Conservation (phyloP, 805 yeast genomes). For the Kodamaea kaohsiungensis region DNA sequence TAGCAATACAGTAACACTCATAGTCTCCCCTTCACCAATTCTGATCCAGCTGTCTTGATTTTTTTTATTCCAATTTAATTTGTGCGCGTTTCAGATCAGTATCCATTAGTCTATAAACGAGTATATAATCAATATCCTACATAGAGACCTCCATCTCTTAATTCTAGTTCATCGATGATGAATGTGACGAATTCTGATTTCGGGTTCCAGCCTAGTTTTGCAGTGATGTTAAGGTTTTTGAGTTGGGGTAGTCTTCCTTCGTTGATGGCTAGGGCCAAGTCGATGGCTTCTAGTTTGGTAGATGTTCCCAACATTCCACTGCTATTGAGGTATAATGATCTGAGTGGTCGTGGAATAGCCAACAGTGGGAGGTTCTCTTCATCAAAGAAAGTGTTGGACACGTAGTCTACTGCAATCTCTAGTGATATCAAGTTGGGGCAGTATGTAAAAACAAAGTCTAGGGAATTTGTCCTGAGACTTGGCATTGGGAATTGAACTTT, state of each 20-base stretch:
- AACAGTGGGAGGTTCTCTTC: constrained; percentile 29
- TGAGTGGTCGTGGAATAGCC: constrained; percentile 48
- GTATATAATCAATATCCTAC: constrained; percentile 32
- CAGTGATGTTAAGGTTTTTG: constrained; percentile 63
- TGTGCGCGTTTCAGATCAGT: background rate
- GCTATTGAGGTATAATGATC: constrained; percentile 69
- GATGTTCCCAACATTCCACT: constrained; percentile 87
- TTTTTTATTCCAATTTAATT: background rate
- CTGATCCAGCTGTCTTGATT: constrained; percentile 5
- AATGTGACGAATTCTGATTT: constrained; percentile 40
- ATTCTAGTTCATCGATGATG: constrained; percentile 68
- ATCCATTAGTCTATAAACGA: background rate
- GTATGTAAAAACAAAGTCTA: constrained; percentile 70
- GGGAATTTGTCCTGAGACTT: constrained; percentile 60
- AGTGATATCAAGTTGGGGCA: constrained; percentile 73
- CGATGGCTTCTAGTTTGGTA: constrained; percentile 82
- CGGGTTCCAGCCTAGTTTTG: constrained; percentile 85
- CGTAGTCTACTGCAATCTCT: constrained; percentile 78
- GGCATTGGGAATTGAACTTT: constrained; percentile 90
- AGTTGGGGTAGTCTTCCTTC: constrained; percentile 76
- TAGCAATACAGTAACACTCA: constrained; percentile 13
- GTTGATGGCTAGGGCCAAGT: constrained; percentile 77
- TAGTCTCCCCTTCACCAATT: background rate
- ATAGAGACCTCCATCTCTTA: constrained; percentile 75
- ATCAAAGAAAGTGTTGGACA: constrained; percentile 46